These are phyloP conservation scores for Aspergillus tubingensis DNA, from an alignment of 2,329 filamentous ascomycete species.

Conservation along the genomic window DNA sequence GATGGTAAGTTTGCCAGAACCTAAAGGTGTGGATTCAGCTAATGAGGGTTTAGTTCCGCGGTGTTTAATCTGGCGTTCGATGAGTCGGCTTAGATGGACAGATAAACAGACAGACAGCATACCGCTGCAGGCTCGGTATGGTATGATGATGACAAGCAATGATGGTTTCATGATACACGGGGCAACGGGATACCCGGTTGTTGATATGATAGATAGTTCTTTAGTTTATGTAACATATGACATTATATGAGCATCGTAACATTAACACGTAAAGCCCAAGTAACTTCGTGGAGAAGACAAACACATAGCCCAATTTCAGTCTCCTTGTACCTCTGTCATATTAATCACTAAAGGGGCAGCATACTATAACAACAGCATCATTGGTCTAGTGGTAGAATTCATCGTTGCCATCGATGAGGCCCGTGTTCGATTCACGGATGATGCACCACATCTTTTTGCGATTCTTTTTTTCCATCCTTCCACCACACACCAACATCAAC, in stretches of 20 bases:
- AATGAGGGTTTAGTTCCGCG: conserved; percentile 51
- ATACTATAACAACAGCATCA: conserved; percentile 33
- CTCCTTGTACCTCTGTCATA: neutral
- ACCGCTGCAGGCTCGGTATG: conserved; percentile 36
- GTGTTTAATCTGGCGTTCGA: conserved; percentile 42
- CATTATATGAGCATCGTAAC: neutral
- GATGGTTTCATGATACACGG: conserved; percentile 15
- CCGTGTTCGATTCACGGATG: conserved; percentile 52
- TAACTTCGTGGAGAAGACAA: too few species aligned
- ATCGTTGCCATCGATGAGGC: conserved; percentile 50
- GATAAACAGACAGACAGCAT: conserved; percentile 12
- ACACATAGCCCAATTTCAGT: too few species aligned
- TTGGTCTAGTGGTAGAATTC: conserved; percentile 51
- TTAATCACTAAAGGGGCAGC: rapidly evolving
- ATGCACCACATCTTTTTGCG: conserved; percentile 37
- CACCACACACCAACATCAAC: neutral
- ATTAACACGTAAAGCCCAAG: too few species aligned
- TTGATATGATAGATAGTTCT: conserved; percentile 8
- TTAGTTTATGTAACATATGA: neutral
- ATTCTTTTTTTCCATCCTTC: neutral
- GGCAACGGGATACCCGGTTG: conserved; percentile 6
- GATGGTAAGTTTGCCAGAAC: conserved; percentile 64
- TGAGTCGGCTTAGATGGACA: neutral
- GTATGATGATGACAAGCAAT: conserved; percentile 25
- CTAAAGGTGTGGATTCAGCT: conserved; percentile 19